Evolutionary conservation across 176 grass and related monocot species (phyloP).

Genomic region (Juncus inflexus): DNA sequence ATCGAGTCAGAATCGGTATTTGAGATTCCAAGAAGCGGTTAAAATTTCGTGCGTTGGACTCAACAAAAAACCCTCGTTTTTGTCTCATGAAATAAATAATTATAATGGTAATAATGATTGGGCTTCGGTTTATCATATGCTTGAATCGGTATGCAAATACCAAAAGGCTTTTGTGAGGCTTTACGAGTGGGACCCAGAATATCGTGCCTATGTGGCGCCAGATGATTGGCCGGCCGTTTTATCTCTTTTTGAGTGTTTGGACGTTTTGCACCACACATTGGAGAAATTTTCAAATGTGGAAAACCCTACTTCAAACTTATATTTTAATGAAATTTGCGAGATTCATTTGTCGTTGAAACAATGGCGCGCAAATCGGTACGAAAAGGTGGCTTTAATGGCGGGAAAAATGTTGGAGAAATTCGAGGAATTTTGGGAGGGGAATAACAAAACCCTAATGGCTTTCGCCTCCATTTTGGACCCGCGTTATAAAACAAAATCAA

Average conservation of each 20-base stretch:
- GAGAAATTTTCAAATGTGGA: slow-evolving; percentile 71
- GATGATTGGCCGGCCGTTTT: slow-evolving; percentile 78
- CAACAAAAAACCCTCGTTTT: slow-evolving; percentile 58
- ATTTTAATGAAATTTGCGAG: slow-evolving; percentile 97
- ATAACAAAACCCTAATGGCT: slow-evolving; percentile 72
- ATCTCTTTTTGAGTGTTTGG: slow-evolving; percentile 74
- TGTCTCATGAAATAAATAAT: slow-evolving; percentile 38
- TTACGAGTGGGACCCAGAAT: slow-evolving; percentile 64
- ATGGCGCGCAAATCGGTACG: slow-evolving; percentile 61
- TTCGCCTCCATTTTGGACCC: slow-evolving; percentile 98
- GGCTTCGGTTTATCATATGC: slow-evolving; percentile 66
- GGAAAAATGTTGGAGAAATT: slow-evolving; percentile 81
- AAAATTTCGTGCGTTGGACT: slow-evolving; percentile 43
- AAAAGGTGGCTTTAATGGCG: slow-evolving; percentile 68
- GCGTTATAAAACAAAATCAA: slow-evolving; percentile 95
- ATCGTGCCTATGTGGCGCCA: slow-evolving; percentile 48
- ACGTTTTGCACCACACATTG: slow-evolving; percentile 77
- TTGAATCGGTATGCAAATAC: slow-evolving; percentile 84
- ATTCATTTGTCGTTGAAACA: slow-evolving; percentile 90
- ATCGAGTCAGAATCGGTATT: slow-evolving; percentile 53
- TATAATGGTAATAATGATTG: slow-evolving; percentile 44
- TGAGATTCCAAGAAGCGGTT: slow-evolving; percentile 60
- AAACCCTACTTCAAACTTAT: slow-evolving; percentile 73
- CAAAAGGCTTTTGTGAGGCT: slow-evolving; percentile 62
- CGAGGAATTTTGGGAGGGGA: slow-evolving; percentile 68